These are phyloP conservation scores for Fusarium paranaense DNA, from an alignment of 2,329 filamentous ascomycete species.

Conservation along the genomic window DNA sequence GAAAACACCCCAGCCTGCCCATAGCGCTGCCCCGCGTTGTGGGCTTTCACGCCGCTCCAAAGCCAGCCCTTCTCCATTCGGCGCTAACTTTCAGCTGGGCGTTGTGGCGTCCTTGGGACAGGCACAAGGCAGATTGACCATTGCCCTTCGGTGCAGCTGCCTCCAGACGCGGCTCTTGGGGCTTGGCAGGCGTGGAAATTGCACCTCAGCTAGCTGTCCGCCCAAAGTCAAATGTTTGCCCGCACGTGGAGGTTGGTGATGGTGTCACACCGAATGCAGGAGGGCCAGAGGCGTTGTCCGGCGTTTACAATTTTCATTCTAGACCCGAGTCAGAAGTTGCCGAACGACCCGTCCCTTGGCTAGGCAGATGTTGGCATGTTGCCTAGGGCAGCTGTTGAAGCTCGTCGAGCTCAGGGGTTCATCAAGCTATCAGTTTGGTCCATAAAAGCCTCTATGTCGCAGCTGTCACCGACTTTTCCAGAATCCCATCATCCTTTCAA, in stretches of 20 bases:
- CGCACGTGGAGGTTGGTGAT: not conserved
- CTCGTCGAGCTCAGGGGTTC: slow-evolving; percentile 15
- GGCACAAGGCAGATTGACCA: slow-evolving; percentile 20
- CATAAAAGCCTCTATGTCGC: slow-evolving; percentile 21
- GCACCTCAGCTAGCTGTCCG: not conserved
- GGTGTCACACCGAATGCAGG: not conserved
- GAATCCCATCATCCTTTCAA: not conserved
- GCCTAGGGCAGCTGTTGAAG: slow-evolving; percentile 2
- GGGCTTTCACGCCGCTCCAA: slow-evolving; percentile 2
- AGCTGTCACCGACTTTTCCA: not conserved
- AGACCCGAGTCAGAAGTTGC: slow-evolving; percentile 1
- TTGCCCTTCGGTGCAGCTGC: not conserved
- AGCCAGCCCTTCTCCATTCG: not conserved
- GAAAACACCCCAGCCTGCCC: not conserved
- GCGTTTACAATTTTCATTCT: slow-evolving; percentile 5
- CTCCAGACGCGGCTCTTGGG: not conserved
- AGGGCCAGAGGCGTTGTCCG: slow-evolving; percentile 5
- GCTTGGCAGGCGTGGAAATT: not conserved
- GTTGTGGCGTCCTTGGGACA: slow-evolving; percentile 26
- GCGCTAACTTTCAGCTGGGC: slow-evolving; percentile 42
- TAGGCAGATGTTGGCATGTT: slow-evolving; percentile 1
- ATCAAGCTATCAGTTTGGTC: not conserved
- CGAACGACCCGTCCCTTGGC: slow-evolving; percentile 3
- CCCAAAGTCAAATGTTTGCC: not conserved
- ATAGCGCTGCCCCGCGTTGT: not conserved